Evolutionary conservation across 306 rosid genomes (phyloP), one percentile per base, ranked within the genome.

Genomic region (Canavalia ensiformis): DNA sequence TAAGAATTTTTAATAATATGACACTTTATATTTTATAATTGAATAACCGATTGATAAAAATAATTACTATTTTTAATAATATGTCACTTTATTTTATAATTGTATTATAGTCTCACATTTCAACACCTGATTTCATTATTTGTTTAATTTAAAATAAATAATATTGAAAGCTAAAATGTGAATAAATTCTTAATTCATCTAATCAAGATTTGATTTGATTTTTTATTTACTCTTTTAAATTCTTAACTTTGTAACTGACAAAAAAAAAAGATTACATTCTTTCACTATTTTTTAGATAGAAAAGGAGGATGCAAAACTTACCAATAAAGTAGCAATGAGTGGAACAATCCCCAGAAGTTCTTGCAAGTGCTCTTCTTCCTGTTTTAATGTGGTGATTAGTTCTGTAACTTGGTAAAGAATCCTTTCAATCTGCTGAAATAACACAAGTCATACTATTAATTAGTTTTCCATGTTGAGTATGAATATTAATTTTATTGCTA

Each of bases 351-450:
- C 78, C 63, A 81, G 78, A 44, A 91, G 45, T 73, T 85, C 82
- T 41, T 85, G 89, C 66, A 84, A 60, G 60, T 65, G 69, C 12
- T 87, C 92, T 41, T 71, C 88, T 31, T 87, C 90, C 67, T 88
- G 89, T 77, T 86, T 90, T 13, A 80, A 81, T 4, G 83, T 69
- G 44, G 90, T 76, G 39, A 58, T 70, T 25, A 93, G 88, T 85
- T 94, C 95, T 54, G 97, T 89, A n/a, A 88, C 81, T 86, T 88
- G 84, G 72, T 81, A 91, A 56, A 89, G 91, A 49, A 82, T 72
- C 52, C 71, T 85, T 63, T 94, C 97, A 62, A 89, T 76, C 91
- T 91, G 87, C 84, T 72, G 58, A 67, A 80, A 70, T 49, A 39
- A 59, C 41, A 42, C 1, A 46, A 33, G 6, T 62, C 44, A 4